Base-by-base conservation (phyloP, 805 yeast genomes). In the Sugiyamaella marilandica region DNA sequence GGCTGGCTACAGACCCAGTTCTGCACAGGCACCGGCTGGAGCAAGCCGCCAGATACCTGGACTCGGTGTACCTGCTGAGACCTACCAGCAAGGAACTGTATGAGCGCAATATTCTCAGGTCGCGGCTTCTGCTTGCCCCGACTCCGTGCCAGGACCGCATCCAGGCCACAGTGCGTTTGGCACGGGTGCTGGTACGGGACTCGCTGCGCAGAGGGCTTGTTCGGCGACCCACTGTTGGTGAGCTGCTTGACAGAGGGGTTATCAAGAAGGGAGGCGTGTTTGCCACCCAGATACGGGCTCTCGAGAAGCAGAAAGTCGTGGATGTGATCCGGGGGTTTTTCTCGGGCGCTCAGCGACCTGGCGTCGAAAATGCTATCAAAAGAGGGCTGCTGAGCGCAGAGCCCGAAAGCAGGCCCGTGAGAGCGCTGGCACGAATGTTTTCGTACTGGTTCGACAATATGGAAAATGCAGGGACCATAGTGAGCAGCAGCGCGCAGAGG, bases 231-330 rank as follows among this genome's bases (percentile, higher is more conserved):
- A 41, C 56, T 10, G 41, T 52, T 5, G 49, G 55, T 18, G 67
- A 64, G 36, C 60, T 64, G 39, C 52, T 62, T 10, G 56, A 54
- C 45, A 54, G 62, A 2, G 67, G 67, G 18, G 59, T 64, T 37
- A 52, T 58, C 53, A 59, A 31, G 51, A 47, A 35, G 21, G 55
- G 57, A 7, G 56, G 59, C 44, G 56, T 43, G 3, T 47, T 58
- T 29, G 63, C 63, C 9, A 45, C 45, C n/a, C 43, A 50, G 7
- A 34, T 50, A 35, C 36, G 49, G 35, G 44, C 57, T 3, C 50
- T 64, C 3, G 65, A 64, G 53, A 46, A 62, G 19, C 62, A 62
- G 52, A 55, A 52, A 44, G 58, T 57, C 21, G 58, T 54, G 13
- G 64, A 60, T 47, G 54, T 51, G 34, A 52, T 64, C 10, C 41